Base-by-base conservation (phyloP, 345 rosid species). In the Eucalyptus microcorys region DNA sequence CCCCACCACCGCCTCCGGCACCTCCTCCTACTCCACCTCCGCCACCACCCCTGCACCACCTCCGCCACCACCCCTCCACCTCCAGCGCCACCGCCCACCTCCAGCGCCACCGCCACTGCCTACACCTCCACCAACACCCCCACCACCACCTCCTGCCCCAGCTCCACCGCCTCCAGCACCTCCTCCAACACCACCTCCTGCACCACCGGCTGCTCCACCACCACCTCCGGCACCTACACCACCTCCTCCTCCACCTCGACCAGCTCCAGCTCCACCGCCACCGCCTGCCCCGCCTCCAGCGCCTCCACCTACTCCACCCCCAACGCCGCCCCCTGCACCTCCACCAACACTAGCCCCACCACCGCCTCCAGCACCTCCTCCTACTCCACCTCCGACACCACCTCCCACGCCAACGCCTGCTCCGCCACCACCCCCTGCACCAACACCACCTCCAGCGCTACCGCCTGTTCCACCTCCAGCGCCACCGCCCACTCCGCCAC, bases 381-480 rank as follows among this genome's bases (percentile, higher is more conserved):
- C 79, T 0, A 17, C 76, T 5, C 76, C 40, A 7, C 40, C 76
- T 14, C 9, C 76, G 0, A 1, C 76, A 13, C 37, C 37, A 6
- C 37, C 76, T n/a, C 37, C 76, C 4, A 4, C 76, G 0, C 71
- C 71, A 3, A 37, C 53, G 22, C 53, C 21, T 6, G 22, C 53
- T 15, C 53, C 79, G 3, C 40, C 66, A 26, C 14, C 17, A 7
- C 76, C 76, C 2, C 79, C 79, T 16, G 55, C 55, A 50, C 79
- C 79, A 0, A 17, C 71, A 6, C 71, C 59, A 8, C 59, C 27
- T 1, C 61, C 61, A 0, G 13, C 61, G 0, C 26, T 1, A 0
- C 59, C 59, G 11, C 55, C 55, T 1, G 1, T 22, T 17, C 53
- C 53, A 50, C 53, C 53, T 50, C 53, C 53, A 50, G 53, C 53